Base-by-base conservation (phyloP, 2,329 filamentous ascomycete species). In the Nothopassalora personata region DNA sequence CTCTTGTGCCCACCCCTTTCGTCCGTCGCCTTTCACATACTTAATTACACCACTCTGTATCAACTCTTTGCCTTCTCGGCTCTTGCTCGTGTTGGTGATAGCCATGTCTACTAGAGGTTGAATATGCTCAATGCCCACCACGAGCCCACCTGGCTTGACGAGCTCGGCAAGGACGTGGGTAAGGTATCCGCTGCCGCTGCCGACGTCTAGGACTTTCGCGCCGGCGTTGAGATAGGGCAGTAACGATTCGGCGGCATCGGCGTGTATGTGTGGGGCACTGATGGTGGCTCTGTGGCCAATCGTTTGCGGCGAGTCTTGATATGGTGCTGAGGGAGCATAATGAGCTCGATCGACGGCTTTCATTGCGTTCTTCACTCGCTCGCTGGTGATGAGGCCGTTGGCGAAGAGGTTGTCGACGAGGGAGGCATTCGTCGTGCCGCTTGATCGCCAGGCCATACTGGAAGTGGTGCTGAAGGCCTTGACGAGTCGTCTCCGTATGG, bases 121-220 rank as follows among this genome's bases (percentile, higher is more conserved):
- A 45, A 81, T 80, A 67, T 81, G 79, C 54, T 81, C 79, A 36
- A 81, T 71, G 13, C 79, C 79, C 7, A 80, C 71, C 2, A 81
- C 78, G 15, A 61, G 70, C 5, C 79, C 78, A 11, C 63, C 70
- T 0, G 76, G 76, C 36, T 74, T 85, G 1, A 88, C 86, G 0
- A 96, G 80, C 71, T 93, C 89, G 0, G 91, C 92, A 7, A 97
- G 75, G 0, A 97, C 86, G 68, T 95, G 91, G 5, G 91, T 96
- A 11, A 99, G 78, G 71, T 97, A 97, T 79, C 65, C 88, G 7
- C 74, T 77, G 9, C 79, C 79, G 10, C 71, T 76, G 5, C 79
- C 79, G 27, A 81, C 74, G 61, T 81, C 79, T 6, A 81, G 73
- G 10, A 81, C 78, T 23, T 67, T 67, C 3, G 80, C 74, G 23